Evolutionary conservation across 352 stramenopile species (phyloP), one percentile per base, ranked within the genome.

Genomic region (Pythium biforme): DNA sequence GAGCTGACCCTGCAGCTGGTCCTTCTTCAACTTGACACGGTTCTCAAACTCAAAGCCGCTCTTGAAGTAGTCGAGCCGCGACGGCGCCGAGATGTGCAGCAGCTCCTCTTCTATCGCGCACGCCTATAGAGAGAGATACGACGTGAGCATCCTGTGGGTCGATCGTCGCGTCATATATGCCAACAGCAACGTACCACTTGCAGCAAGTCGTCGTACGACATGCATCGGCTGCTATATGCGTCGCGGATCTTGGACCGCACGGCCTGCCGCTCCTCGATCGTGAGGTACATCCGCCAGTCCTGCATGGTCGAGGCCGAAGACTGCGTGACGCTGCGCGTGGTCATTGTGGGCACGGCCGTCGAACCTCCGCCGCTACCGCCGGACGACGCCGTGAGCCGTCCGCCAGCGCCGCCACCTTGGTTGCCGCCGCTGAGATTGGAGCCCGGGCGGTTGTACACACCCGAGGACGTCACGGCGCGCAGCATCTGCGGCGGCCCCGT

Each of bases 11-110:
- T 95, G 84, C 41, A 96, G 66, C 37, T 96, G 88, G 56, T 96
- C 84, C 54, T 92, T 92, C 75, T 96, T 96, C 51, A 95, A 73
- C 65, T 94, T 93, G 37, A 96, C 88, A 58, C 85, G 88, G 66
- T 93, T 94, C 68, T 96, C 85, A 64, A 96, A 96, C 75, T 95
- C 86, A 64, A 94, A 94, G 64, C 88, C 88, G 70, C 86, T 93
- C 75, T 96, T 96, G 55, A 96, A 96, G 76, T 96, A 96, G 60
- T 96, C 88, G 9, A 96, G 73, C 60, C 88, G 81, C 58, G 85
- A 95, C 59, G 85, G 88, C 29, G 88, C 85, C 53, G 88, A 92
- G 55, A 96, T 96, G 62, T 96, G 88, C 55, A 96, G 70, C 66
- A 96, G 67, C 59, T 96, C 88, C 50, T 96, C 88, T 66, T 96